These are phyloP conservation scores for Funneliformis mosseae DNA, from an alignment of 192 early-diverging fungal species.

Conservation along the genomic window DNA sequence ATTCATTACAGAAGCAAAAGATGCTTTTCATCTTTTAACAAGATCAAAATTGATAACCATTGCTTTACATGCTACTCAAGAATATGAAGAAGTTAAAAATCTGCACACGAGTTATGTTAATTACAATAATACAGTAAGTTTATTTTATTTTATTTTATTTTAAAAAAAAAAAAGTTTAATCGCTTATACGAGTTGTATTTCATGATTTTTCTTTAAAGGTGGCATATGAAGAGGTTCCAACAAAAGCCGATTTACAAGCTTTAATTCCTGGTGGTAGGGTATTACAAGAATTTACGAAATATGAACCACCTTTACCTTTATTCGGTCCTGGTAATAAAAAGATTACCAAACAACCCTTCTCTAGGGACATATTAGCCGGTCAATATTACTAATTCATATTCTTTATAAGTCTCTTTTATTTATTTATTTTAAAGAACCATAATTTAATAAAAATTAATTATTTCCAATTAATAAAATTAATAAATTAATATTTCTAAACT, in stretches of 20 bases:
- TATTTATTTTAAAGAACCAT: background rate
- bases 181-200: background rate
- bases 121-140: constrained; percentile 58
- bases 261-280: constrained; percentile 56
- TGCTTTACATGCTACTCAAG: constrained; percentile 48
- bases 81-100: constrained; percentile 51
- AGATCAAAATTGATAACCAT: constrained; percentile 50
- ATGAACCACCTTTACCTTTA: background rate
- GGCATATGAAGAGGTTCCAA: constrained; percentile 53
- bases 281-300: constrained; percentile 5
- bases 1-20: constrained; percentile 52
- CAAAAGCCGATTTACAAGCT: constrained; percentile 46
- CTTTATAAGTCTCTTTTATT: background rate
- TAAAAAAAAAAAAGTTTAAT: background rate
- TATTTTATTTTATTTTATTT: background rate
- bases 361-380: background rate
- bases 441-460: background rate
- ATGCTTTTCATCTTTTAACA: constrained; percentile 45
- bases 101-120: constrained; percentile 44
- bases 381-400: constrained; percentile 13
- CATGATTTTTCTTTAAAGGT: constrained; percentile 33
- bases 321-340: constrained; percentile 16
- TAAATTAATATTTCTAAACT: background rate
- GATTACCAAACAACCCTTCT: background rate
- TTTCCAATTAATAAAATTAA: background rate